These are phyloP conservation scores for Colletotrichum horii DNA, from an alignment of 2,329 filamentous ascomycete genomes.

Conservation along the genomic window DNA sequence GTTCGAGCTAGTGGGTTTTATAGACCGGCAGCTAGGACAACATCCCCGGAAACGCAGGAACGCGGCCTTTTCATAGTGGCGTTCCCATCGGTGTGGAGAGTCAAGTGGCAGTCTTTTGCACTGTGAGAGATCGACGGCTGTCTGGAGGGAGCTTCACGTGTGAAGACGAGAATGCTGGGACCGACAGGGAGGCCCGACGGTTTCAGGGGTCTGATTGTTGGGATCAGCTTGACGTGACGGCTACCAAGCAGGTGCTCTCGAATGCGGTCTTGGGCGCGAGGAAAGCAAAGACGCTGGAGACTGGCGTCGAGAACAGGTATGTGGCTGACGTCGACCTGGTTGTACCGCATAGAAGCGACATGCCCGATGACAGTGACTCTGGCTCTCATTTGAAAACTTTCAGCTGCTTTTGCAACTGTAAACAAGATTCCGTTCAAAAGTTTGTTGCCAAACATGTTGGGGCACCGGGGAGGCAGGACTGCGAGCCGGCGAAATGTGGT, in stretches of 20 bases:
- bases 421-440: not conserved
- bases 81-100: not conserved
- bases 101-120: not conserved
- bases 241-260: not conserved
- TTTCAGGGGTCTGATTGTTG: not conserved
- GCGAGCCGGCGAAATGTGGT: not conserved
- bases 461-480: not conserved
- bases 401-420: not conserved
- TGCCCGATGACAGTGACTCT: not conserved
- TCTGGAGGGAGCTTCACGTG: not conserved
- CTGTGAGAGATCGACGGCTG: not conserved
- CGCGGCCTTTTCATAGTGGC: not conserved
- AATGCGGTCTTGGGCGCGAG: not conserved
- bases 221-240: not conserved
- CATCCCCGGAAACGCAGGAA: not conserved
- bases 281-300: not conserved
- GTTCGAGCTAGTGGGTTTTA: not conserved
- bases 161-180: constrained; percentile 7
- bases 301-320: not conserved
- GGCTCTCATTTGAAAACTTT: not conserved
- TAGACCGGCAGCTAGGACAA: not conserved
- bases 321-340: not conserved
- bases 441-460: not conserved
- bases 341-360: too few species aligned
- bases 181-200: not conserved